Percentiles rank a stretch among this genome's conserved stretches.
Evolutionary conservation across 208 protist species (phyloP).

Genomic region (Naegleria gruberi): DNA sequence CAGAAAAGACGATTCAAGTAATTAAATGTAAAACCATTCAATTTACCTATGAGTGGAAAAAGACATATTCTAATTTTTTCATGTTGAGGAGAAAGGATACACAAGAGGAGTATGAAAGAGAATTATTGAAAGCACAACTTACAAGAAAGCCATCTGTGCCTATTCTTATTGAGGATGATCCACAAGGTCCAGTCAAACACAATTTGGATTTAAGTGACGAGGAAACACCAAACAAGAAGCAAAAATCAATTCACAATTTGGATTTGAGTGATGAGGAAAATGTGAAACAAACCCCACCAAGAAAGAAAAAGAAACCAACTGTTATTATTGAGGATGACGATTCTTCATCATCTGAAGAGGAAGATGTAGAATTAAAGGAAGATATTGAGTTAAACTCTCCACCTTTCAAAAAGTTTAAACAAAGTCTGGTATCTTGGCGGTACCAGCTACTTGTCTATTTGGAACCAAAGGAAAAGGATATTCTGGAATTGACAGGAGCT

Average conservation of each 20-base stretch:
- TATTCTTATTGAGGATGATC: neutral
- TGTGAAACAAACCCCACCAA: neutral
- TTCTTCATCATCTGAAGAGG: no score
- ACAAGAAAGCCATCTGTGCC: neutral
- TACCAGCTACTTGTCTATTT: neutral
- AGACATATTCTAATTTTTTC: neutral
- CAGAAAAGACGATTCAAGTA: neutral
- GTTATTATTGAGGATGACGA: neutral
- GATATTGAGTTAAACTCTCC: neutral
- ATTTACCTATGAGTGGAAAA: neutral
- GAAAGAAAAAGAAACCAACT: neutral
- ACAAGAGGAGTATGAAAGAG: neutral
- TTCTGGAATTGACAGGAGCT: neutral
- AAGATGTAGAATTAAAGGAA: neutral
- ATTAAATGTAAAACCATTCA: neutral
- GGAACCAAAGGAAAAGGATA: neutral
- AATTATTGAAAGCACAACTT: neutral
- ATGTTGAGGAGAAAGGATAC: neutral
- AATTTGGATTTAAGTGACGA: neutral
- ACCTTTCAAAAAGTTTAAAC: neutral
- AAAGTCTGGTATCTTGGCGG: neutral
- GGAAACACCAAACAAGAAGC: neutral
- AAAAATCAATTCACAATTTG: neutral
- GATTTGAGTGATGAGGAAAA: no score
- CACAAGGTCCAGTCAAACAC: neutral